phyloP scores from a whole-genome alignment of 169 alveolate species.

The Amoebophrya sp. region DNA sequence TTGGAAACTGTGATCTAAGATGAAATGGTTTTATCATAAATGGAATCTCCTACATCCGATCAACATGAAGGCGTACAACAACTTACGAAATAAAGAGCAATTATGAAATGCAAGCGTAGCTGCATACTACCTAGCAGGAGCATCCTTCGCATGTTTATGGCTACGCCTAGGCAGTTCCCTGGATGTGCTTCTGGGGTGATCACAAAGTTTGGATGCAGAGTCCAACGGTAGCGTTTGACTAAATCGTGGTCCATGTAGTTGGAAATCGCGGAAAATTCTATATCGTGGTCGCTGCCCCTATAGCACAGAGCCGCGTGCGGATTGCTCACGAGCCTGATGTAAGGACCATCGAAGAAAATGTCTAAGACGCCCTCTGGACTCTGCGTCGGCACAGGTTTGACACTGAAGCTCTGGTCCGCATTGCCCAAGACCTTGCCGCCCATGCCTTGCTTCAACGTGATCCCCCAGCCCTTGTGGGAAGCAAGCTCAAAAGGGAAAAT shows the following conservation, averaged over 20 bases:
- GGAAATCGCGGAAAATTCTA: not conserved
- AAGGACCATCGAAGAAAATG: not conserved
- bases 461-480: not conserved
- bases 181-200: not conserved
- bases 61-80: no score
- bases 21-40: no score
- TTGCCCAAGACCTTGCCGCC: no score
- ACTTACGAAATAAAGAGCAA: no score
- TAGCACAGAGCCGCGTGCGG: constrained; percentile 27
- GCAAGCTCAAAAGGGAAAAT: not conserved
- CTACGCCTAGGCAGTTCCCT: not conserved
- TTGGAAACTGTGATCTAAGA: no score
- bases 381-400: not conserved
- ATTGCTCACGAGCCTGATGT: not conserved
- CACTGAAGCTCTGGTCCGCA: not conserved
- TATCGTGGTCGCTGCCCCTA: not conserved
- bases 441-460: not conserved
- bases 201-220: not conserved
- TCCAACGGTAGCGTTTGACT: not conserved
- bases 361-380: not conserved
- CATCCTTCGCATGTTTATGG: not conserved
- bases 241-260: not conserved
- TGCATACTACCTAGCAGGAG: no score
- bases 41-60: no score
- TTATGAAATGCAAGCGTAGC: no score